Evolutionary conservation across 352 stramenopile species (phyloP).

Genomic region (Globisporangium canariense): DNA sequence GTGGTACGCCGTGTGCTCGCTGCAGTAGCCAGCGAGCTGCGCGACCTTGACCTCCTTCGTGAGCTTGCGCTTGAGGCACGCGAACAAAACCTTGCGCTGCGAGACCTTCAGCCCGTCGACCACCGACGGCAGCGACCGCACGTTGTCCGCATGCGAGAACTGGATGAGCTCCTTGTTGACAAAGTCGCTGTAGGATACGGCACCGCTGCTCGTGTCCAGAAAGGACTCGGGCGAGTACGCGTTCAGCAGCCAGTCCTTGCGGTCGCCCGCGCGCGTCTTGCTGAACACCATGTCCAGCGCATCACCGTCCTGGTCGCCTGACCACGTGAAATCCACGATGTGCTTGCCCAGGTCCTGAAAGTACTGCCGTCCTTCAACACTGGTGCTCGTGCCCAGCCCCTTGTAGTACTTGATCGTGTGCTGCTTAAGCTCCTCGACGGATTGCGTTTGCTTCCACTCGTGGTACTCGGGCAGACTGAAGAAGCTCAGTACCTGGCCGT

Average conservation of each 20-base stretch:
- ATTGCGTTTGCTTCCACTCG: constrained; percentile 87
- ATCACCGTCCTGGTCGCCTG: constrained; percentile 75
- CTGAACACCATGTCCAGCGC: constrained; percentile 99
- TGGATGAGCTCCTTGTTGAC: constrained; percentile 99
- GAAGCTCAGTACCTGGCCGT: constrained; percentile 81
- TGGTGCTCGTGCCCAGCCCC: constrained; percentile 98
- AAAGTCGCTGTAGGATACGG: constrained; percentile 95
- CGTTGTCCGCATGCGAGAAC: constrained; percentile 97
- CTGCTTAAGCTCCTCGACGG: constrained; percentile 66
- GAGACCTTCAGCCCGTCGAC: constrained; percentile 98
- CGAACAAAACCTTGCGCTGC: constrained; percentile 97
- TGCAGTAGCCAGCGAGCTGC: constrained; percentile 98
- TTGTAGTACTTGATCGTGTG: constrained; percentile 99
- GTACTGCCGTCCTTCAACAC: constrained; percentile 96
- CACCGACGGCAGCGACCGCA: constrained; percentile 94
- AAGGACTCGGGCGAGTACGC: constrained; percentile 88
- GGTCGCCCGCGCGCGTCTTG: constrained; percentile 95
- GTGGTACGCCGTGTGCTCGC: constrained; percentile 97
- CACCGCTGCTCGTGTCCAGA: constrained; percentile 90
- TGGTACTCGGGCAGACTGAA: constrained; percentile 98
- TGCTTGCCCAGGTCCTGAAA: constrained; percentile 96
- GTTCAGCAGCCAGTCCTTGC: constrained; percentile 95
- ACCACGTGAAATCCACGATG: constrained; percentile 89
- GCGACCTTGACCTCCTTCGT: constrained; percentile 99
- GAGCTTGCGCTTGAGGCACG: constrained; percentile 98